Base-by-base conservation (phyloP, 257 asterid genomes). In the Solanum dulcamara region DNA sequence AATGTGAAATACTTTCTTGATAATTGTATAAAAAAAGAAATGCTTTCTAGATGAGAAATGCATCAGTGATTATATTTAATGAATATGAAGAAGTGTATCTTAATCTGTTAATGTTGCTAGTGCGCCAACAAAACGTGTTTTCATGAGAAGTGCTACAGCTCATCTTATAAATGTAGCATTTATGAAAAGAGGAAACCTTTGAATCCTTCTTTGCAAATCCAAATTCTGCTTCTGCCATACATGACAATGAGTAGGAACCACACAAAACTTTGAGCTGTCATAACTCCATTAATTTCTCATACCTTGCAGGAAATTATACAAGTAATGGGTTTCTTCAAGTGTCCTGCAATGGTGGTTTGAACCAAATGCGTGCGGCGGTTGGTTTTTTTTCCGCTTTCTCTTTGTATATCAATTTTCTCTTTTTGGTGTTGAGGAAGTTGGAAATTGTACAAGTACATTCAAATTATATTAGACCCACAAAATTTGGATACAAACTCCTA, bases 331-430 rank as follows among this genome's bases (percentile, higher is more conserved):
- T 91, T 91, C 94, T 96, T 80, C 93, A 87, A 89, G 92, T 96
- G 83, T 92, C 97, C 79, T 96, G 99, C 93, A 96, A 96, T 44
- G 99, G 99, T 5, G 99, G 99, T 80, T 90, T 96, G 95, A 96
- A 94, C 88, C 99, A 96, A 91, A 96, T 96, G 99, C 98, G 99
- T 66, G 90, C 99, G 60, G 99, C 96, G 92, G 99, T 97, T 71
- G 6, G 93, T 70, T 51, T n/a, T 18, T 86, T 48, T 37, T 57
- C 57, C 7, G 62, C 62, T 81, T 83, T 67, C 14, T 66, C 77
- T 62, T 38, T 81, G 32, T 75, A 44, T 46, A 14, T 44, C 57
- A 42, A 17, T 68, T 68, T 66, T 66, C 46, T 68, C 40, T 30
- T 66, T 59, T 66, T 30, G 40, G 12, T 38, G 26, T 18, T 9